phyloP scores from a whole-genome alignment of 306 rosid species.

The Hippophae gyantsensis region DNA sequence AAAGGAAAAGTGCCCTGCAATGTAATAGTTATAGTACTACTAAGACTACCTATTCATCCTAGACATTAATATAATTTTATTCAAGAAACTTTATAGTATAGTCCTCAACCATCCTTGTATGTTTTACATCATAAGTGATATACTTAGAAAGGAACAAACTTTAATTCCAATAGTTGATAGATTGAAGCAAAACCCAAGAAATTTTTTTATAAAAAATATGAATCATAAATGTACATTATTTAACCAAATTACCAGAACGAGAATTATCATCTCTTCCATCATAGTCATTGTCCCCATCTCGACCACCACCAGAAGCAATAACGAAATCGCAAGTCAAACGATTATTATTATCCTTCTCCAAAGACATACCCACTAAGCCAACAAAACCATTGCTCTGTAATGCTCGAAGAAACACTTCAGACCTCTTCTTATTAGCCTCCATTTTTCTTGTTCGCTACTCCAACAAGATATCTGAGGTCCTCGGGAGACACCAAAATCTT shows the following conservation, averaged over 20 bases:
- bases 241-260: constrained; percentile 35
- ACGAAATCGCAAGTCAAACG: background rate
- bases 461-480: constrained; percentile 58
- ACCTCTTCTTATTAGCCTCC: constrained; percentile 66
- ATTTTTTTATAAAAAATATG: background rate
- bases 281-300: constrained; percentile 12
- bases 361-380: constrained; percentile 6
- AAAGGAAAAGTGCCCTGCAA: constrained; percentile 71
- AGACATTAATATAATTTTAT: background rate
- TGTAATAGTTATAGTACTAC: constrained; percentile 28
- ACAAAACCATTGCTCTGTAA: constrained; percentile 26
- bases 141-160: background rate
- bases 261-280: constrained; percentile 22
- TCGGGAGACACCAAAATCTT: constrained; percentile 56
- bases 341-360: constrained; percentile 6
- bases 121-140: background rate
- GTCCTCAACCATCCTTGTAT: background rate
- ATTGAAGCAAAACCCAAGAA: background rate
- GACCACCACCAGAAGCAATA: constrained; percentile 6
- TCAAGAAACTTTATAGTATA: background rate
- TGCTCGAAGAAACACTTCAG: constrained; percentile 54
- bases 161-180: background rate
- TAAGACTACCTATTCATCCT: constrained; percentile 17
- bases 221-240: background rate
- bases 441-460: constrained; percentile 67